Evolutionary conservation across 768 basidiomycete genomes (phyloP).

Genomic region (Mycena maculata): DNA sequence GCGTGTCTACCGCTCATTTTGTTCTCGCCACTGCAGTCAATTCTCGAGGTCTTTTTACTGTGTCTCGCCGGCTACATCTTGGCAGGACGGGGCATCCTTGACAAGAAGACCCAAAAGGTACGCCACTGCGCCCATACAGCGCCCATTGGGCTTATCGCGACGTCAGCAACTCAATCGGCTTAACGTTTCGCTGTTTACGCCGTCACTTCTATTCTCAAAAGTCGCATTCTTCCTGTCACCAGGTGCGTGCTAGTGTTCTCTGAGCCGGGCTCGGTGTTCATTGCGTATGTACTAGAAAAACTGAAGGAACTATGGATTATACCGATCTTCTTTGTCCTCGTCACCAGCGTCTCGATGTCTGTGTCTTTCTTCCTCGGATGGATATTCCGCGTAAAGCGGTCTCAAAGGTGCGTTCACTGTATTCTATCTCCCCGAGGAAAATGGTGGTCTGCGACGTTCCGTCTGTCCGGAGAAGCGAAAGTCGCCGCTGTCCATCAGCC

Average conservation of each 20-base stretch:
- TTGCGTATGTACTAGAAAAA: conserved; percentile 61
- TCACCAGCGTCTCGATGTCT: conserved; percentile 77
- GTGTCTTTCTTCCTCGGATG: conserved; percentile 74
- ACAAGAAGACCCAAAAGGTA: conserved; percentile 91
- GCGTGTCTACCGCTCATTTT: conserved; percentile 14
- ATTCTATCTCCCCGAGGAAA: neutral
- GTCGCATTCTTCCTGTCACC: conserved; percentile 93
- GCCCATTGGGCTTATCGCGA: conserved; percentile 6
- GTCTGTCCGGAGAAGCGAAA: neutral
- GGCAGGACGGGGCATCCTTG: conserved; percentile 82
- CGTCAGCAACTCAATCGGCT: conserved; percentile 80
- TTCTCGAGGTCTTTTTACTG: conserved; percentile 87
- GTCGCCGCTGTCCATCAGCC: neutral
- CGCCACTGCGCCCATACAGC: conserved; percentile 32
- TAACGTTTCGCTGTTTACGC: conserved; percentile 91
- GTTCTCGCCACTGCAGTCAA: conserved; percentile 67
- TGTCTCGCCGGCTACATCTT: conserved; percentile 88
- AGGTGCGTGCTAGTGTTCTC: conserved; percentile 51
- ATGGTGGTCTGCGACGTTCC: too few relatives aligned
- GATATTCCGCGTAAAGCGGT: conserved; percentile 73
- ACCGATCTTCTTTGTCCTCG: conserved; percentile 84
- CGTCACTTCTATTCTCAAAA: conserved; percentile 91
- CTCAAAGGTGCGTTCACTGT: conserved; percentile 72
- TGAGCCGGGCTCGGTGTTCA: neutral
- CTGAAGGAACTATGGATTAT: conserved; percentile 86